Conservation (phyloP, 73 alveolate genomes). For the Strombidium stylifer region DNA sequence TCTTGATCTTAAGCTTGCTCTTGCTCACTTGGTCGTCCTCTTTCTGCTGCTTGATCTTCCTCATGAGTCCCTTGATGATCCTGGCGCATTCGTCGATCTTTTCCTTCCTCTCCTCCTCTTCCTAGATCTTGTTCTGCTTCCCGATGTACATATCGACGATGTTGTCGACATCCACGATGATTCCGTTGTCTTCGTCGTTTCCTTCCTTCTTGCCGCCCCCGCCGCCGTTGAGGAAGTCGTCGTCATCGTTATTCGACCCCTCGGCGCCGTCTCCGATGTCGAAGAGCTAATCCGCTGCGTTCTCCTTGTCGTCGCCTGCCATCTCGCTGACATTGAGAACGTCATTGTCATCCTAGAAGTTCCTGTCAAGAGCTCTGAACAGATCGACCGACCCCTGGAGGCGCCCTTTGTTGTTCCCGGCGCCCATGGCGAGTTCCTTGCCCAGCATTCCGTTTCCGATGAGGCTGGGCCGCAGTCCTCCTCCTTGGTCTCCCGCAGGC, state of each 20-base stretch:
- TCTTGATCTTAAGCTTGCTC: slow-evolving; percentile 9
- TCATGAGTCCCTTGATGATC: background rate
- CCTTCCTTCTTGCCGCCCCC: background rate
- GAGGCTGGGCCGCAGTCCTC: too few species aligned
- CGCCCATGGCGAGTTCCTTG: background rate
- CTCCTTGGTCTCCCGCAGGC: slow-evolving; percentile 35
- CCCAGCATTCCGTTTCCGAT: slow-evolving; percentile 16
- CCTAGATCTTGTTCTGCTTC: background rate
- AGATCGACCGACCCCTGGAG: background rate
- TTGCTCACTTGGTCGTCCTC: too few species aligned
- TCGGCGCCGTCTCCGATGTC: too few species aligned
- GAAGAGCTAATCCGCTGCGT: too few species aligned
- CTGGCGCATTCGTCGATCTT: background rate
- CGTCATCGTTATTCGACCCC: too few species aligned
- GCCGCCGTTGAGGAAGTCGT: too few species aligned
- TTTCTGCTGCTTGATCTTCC: too few species aligned
- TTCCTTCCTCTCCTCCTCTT: slow-evolving; percentile 36
- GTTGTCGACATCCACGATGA: background rate
- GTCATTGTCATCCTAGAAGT: slow-evolving; percentile 13
- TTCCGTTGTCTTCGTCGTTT: background rate
- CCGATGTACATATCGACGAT: background rate
- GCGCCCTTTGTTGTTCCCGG: slow-evolving; percentile 17
- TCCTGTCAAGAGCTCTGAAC: background rate
- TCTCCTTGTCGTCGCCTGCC: slow-evolving; percentile 1
- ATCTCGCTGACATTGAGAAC: background rate